phyloP scores from a whole-genome alignment of 768 basidiomycete species.

The Thelephora aurantiotincta region DNA sequence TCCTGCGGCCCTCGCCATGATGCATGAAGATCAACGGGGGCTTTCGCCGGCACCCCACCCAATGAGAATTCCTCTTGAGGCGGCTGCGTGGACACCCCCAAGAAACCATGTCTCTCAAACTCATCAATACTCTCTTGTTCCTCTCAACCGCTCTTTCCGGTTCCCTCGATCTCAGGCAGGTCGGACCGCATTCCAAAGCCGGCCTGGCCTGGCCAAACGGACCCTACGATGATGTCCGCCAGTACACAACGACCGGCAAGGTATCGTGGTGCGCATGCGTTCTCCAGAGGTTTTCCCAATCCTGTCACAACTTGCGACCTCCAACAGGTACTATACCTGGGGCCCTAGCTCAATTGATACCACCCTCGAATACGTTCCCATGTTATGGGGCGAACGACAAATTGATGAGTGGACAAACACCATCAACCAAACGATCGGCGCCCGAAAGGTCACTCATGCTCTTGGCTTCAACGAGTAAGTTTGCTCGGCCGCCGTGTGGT shows the following conservation, averaged over 20 bases:
- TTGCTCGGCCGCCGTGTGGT: conserved; percentile 9
- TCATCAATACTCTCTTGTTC: conserved; percentile 40
- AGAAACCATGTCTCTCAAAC: too few species aligned
- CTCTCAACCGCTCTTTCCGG: conserved; percentile 41
- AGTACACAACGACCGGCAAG: conserved; percentile 30
- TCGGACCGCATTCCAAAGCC: conserved; percentile 21
- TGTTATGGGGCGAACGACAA: conserved; percentile 35
- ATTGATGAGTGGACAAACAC: conserved; percentile 25
- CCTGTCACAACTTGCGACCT: neutral
- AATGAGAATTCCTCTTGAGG: too few species aligned
- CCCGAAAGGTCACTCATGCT: conserved; percentile 23
- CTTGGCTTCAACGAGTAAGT: conserved; percentile 39
- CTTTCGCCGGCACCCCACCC: too few species aligned
- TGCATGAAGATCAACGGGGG: too few species aligned
- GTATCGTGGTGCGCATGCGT: conserved; percentile 29
- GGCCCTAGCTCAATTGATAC: conserved; percentile 20
- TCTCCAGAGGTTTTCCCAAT: neutral
- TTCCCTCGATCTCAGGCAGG: conserved; percentile 23
- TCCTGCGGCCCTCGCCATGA: too few species aligned
- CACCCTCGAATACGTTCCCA: conserved; percentile 37
- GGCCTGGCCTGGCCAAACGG: conserved; percentile 37
- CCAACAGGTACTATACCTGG: conserved; percentile 39
- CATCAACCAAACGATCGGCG: conserved; percentile 26
- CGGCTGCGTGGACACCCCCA: too few species aligned
- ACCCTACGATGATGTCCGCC: conserved; percentile 24